Conservation (phyloP, 495 filamentous ascomycete genomes). For the Daldinia vernicosa region DNA sequence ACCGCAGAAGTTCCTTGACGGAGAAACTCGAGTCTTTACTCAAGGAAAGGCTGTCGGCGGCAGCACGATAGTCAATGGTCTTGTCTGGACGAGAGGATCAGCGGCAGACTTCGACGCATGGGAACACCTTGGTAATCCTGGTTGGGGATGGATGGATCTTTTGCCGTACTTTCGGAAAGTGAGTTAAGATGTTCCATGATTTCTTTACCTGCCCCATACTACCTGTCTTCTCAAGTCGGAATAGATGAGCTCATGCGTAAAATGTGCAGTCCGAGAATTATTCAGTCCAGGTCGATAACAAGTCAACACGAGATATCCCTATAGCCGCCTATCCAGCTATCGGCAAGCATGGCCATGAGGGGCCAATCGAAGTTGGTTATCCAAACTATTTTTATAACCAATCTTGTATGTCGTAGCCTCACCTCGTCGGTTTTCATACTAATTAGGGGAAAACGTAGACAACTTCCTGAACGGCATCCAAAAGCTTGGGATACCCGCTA, state of each 20-base stretch:
- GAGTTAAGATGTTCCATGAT: constrained; percentile 9
- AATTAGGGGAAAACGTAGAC: constrained; percentile 45
- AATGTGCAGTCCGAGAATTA: constrained; percentile 31
- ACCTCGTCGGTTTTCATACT: neutral
- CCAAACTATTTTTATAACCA: constrained; percentile 61
- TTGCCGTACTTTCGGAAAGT: constrained; percentile 68
- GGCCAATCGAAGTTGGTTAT: constrained; percentile 62
- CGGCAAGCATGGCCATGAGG: constrained; percentile 48
- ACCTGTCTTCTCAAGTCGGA: neutral
- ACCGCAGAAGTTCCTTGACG: constrained; percentile 49
- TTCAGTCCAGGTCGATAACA: constrained; percentile 7
- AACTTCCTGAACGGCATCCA: constrained; percentile 62
- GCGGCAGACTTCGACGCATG: constrained; percentile 65
- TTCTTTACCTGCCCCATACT: neutral
- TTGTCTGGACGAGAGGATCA: constrained; percentile 57
- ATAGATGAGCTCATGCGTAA: constrained; percentile 35
- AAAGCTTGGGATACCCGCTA: constrained; percentile 58
- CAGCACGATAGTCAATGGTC: constrained; percentile 58
- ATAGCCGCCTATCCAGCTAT: constrained; percentile 51
- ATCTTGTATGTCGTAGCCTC: constrained; percentile 48
- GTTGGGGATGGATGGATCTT: constrained; percentile 70
- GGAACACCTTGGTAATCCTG: constrained; percentile 66
- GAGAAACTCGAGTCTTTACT: constrained; percentile 45
- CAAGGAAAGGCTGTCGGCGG: constrained; percentile 58
- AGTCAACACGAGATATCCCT: constrained; percentile 44